phyloP scores from a whole-genome alignment of 2,329 filamentous ascomycete genomes.

The Colletotrichum sansevieriae region DNA sequence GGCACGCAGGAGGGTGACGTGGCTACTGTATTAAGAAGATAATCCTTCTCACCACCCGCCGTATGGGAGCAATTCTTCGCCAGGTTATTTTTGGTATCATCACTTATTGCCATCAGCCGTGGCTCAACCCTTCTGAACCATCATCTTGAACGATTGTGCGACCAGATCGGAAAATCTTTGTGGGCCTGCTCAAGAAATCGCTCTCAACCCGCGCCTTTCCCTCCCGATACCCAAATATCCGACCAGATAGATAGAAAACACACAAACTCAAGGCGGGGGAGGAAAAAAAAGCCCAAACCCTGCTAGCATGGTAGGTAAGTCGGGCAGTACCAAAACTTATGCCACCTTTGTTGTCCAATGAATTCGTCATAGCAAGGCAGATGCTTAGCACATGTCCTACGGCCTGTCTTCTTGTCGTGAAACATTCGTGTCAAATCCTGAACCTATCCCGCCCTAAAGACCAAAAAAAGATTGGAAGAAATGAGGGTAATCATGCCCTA shows the following conservation, averaged over 20 bases:
- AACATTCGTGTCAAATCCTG: too few species aligned
- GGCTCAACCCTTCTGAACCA: constrained; percentile 2
- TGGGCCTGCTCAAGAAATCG: background rate
- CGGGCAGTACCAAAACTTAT: too few species aligned
- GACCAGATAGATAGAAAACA: background rate
- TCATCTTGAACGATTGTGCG: constrained; percentile 8
- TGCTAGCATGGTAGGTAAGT: too few species aligned
- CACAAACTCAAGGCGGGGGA: background rate
- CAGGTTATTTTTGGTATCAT: constrained; percentile 8
- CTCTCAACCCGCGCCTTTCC: background rate
- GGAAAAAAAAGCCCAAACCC: too few species aligned
- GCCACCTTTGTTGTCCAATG: background rate
- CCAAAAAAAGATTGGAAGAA: background rate
- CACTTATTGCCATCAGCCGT: constrained; percentile 10
- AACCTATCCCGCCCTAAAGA: background rate
- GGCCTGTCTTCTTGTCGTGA: background rate
- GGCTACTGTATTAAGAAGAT: background rate
- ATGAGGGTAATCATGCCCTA: background rate
- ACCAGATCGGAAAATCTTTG: background rate
- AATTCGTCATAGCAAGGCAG: too few species aligned
- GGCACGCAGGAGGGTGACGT: too few species aligned
- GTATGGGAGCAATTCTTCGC: background rate
- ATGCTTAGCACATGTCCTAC: background rate
- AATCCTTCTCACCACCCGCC: background rate
- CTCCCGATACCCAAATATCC: background rate